Base-by-base conservation (phyloP, 805 yeast genomes). In the Kazachstania viticola region DNA sequence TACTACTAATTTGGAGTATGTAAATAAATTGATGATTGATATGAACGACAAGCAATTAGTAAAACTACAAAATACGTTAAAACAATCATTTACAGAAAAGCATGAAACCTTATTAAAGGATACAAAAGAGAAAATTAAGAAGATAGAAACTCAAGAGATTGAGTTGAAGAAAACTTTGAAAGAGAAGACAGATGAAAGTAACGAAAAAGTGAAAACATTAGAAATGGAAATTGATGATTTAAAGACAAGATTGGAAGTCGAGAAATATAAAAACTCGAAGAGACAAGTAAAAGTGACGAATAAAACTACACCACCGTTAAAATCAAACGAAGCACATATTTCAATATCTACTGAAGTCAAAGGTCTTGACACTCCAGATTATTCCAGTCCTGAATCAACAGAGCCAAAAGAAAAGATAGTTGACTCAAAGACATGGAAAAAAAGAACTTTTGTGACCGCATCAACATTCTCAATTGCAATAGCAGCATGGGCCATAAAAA, bases 221-320 rank as follows among this genome's bases (percentile, higher is more conserved):
- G 44, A 44, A 28, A 45, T 42, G 32, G 46, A 53, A 32, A 33
- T 55, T 8, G 58, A 53, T 19, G 58, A 52, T 36, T 32, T 55
- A 7, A 49, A 49, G 19, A 51, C 59, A 3, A 43, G 52, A 29
- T 32, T 54, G 18, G 60, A 56, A 31, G 60, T 54, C 2, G 60
- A 56, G 30, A 51, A 42, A 21, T 50, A 47, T 26, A 52, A 52
- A 32, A 51, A 52, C 29, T 33, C 46, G 14, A 45, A 44, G n/a
- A n/a, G n/a, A n/a, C n/a, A n/a, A n/a, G n/a, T n/a, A n/a, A n/a
- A n/a, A n/a, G n/a, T n/a, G n/a, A n/a, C n/a, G n/a, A n/a, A n/a
- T n/a, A n/a, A n/a, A n/a, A n/a, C n/a, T n/a, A n/a, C n/a, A n/a
- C n/a, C n/a, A n/a, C n/a, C n/a, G n/a, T n/a, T n/a, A 21, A 17